These are phyloP conservation scores for Boletus subparvulus DNA, from an alignment of 768 basidiomycete genomes.

Conservation along the genomic window DNA sequence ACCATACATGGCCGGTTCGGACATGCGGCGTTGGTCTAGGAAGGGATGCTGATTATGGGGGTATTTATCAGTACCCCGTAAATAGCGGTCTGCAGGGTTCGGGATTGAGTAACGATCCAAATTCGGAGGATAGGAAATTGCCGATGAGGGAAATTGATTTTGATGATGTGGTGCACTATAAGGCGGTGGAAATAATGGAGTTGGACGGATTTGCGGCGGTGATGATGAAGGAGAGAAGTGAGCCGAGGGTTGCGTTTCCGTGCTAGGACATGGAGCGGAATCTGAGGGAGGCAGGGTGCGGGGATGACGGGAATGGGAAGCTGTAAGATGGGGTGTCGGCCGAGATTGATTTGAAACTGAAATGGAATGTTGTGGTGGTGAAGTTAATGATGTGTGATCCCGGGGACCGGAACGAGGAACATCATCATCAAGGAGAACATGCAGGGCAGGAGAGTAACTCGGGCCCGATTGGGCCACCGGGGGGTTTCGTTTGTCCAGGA, in stretches of 20 bases:
- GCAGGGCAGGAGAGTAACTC: slow-evolving; percentile 33
- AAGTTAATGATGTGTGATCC: slow-evolving; percentile 28
- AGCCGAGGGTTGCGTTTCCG: neutral
- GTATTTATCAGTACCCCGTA: slow-evolving; percentile 39
- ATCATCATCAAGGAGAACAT: slow-evolving; percentile 32
- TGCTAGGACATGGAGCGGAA: neutral
- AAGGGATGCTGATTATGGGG: slow-evolving; percentile 36
- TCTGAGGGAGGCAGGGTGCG: slow-evolving; percentile 6
- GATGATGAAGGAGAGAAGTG: slow-evolving; percentile 45
- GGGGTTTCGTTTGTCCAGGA: slow-evolving; percentile 37
- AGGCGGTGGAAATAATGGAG: slow-evolving; percentile 40
- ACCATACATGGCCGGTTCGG: slow-evolving; percentile 56
- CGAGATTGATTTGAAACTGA: slow-evolving; percentile 18
- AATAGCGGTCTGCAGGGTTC: slow-evolving; percentile 41
- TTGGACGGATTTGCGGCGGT: slow-evolving; percentile 40
- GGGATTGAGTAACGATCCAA: slow-evolving; percentile 40
- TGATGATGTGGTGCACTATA: slow-evolving; percentile 45
- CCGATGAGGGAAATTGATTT: slow-evolving; percentile 44
- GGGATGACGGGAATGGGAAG: slow-evolving; percentile 19
- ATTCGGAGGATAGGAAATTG: slow-evolving; percentile 40
- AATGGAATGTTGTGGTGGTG: slow-evolving; percentile 14
- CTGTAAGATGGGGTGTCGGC: slow-evolving; percentile 17
- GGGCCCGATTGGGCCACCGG: slow-evolving; percentile 36
- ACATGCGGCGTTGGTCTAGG: slow-evolving; percentile 66
- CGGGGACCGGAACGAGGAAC: slow-evolving; percentile 32